A percentile compares a stretch with the other conserved stretches of the same genome.
Evolutionary conservation across 495 filamentous ascomycete genomes (phyloP).

Genomic region (Astrothelium macrocarpum): DNA sequence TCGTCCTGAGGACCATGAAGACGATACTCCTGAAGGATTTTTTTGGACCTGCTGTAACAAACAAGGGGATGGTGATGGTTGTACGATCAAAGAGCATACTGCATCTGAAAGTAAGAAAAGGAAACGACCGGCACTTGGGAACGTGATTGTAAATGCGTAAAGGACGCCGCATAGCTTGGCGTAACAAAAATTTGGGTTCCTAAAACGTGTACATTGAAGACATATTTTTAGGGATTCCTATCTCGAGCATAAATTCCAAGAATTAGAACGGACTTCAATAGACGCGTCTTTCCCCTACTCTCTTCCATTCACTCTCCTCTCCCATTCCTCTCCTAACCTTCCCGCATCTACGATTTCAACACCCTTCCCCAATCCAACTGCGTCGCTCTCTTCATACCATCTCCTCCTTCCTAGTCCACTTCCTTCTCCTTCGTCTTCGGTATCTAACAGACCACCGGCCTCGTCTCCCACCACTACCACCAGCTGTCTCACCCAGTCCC

Average conservation of each 20-base stretch:
- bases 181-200: too few species aligned
- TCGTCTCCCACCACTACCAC: slow-evolving; percentile 79
- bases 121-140: not conserved
- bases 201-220: not conserved
- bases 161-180: too few species aligned
- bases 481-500: slow-evolving; percentile 71
- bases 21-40: not conserved
- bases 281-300: slow-evolving; percentile 14
- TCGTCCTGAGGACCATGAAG: not conserved
- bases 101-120: not conserved
- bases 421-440: slow-evolving; percentile 66
- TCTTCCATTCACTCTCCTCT: slow-evolving; percentile 54
- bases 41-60: not conserved
- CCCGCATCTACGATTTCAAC: slow-evolving; percentile 76
- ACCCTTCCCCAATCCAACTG: slow-evolving; percentile 74
- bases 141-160: not conserved
- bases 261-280: not conserved
- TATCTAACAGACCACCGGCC: slow-evolving; percentile 80
- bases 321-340: slow-evolving; percentile 75
- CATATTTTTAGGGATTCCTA: not conserved
- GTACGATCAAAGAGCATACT: not conserved
- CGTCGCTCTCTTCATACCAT: slow-evolving; percentile 78
- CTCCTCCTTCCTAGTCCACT: slow-evolving; percentile 24
- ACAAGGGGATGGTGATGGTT: not conserved
- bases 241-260: not conserved